A percentile compares a stretch with the other conserved stretches of the same genome.
Evolutionary conservation across 2,329 filamentous ascomycete genomes (phyloP).

Genomic region (Alternaria alternata): DNA sequence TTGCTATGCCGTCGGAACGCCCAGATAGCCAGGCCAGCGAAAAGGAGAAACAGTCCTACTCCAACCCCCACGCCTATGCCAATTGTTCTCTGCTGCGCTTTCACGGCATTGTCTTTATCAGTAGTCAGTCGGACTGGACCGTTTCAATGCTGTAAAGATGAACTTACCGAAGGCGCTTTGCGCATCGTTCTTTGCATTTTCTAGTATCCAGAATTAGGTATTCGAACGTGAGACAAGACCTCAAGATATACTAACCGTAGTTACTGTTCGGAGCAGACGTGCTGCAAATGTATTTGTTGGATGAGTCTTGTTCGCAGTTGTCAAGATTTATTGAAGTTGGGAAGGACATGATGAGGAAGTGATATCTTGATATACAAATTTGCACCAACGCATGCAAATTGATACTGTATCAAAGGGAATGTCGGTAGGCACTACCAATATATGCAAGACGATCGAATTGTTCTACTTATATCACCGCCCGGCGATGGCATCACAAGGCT

Average conservation of each 20-base stretch:
- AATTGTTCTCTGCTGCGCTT: slow-evolving; percentile 4
- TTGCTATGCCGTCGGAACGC: slow-evolving; percentile 7
- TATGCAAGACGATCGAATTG: neutral
- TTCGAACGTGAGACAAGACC: neutral
- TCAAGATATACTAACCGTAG: neutral
- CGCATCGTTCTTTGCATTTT: neutral
- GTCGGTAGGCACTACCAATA: neutral
- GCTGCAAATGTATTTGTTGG: neutral
- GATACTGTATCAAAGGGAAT: neutral
- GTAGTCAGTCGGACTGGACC: neutral
- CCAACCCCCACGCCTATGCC: slow-evolving; percentile 1
- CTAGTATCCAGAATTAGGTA: neutral
- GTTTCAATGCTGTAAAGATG: neutral
- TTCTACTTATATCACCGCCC: neutral
- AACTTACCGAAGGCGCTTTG: slow-evolving; percentile 1
- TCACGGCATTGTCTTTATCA: neutral
- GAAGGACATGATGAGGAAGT: neutral
- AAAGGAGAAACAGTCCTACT: slow-evolving; percentile 9
- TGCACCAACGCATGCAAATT: neutral
- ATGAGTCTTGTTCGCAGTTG: neutral
- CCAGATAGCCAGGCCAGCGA: slow-evolving; percentile 1
- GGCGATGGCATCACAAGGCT: neutral
- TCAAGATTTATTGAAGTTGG: slow-evolving; percentile 1
- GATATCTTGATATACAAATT: neutral
- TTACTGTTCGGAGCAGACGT: neutral